Percentiles rank a stretch among this genome's conserved stretches.
phyloP scores from a whole-genome alignment of 2,329 filamentous ascomycete species.

The Mariannaea elegans region DNA sequence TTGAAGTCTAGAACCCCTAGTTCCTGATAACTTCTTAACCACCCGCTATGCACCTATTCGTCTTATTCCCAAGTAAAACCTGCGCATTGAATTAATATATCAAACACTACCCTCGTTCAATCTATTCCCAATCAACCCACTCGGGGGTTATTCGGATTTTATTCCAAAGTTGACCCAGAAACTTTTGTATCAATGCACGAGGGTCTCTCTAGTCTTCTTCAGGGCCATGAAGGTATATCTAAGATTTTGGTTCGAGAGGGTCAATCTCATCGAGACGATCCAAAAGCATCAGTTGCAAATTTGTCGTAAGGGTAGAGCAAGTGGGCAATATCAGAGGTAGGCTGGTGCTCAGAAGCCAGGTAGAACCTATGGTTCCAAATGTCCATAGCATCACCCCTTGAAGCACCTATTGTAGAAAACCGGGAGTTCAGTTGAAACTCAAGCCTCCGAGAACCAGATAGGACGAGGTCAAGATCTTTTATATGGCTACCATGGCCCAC shows the following conservation, averaged over 20 bases:
- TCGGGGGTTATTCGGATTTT: constrained; percentile 73
- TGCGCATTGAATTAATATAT: constrained; percentile 81
- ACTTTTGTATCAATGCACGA: constrained; percentile 67
- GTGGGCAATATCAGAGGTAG: constrained; percentile 64
- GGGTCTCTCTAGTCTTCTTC: constrained; percentile 60
- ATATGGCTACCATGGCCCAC: neutral
- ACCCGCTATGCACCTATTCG: constrained; percentile 78
- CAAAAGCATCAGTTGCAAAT: constrained; percentile 72
- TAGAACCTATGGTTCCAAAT: constrained; percentile 66
- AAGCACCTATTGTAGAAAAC: constrained; percentile 16
- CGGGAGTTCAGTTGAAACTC: neutral
- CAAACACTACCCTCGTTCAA: constrained; percentile 76
- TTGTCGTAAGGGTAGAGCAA: constrained; percentile 74
- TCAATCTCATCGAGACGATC: constrained; percentile 70
- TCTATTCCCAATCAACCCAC: constrained; percentile 83
- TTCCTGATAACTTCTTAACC: constrained; percentile 77
- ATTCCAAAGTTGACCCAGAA: constrained; percentile 67
- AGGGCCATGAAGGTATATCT: constrained; percentile 41
- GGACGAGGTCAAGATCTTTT: neutral
- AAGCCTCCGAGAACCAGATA: constrained; percentile 1
- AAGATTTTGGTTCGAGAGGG: constrained; percentile 36
- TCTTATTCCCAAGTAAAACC: constrained; percentile 69
- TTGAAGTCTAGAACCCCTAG: constrained; percentile 76
- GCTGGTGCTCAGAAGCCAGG: constrained; percentile 72
- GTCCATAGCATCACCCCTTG: constrained; percentile 20